Evolutionary conservation across 108 stramenopile species (phyloP).

Genomic region (Nitzschia palea): DNA sequence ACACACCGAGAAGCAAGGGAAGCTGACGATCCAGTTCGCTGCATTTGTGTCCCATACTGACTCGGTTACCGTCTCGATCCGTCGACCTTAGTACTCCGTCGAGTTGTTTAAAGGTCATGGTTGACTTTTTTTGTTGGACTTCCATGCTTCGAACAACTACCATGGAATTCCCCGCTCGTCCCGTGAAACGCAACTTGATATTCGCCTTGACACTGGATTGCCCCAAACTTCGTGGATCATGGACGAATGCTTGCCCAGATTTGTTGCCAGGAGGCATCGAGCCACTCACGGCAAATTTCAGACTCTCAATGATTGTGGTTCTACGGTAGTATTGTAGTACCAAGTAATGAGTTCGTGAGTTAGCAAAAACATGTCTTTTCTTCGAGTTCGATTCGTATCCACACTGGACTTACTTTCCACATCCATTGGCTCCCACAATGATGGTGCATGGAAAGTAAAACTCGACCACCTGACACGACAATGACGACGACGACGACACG

Average conservation of each 20-base stretch:
- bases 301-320: slow-evolving; percentile 99
- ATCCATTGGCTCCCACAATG: slow-evolving; percentile 94
- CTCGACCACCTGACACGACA: slow-evolving; percentile 63
- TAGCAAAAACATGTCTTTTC: neutral
- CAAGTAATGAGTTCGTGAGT: neutral
- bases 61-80: slow-evolving; percentile 61
- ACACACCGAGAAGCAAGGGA: slow-evolving; percentile 86
- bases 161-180: slow-evolving; percentile 65
- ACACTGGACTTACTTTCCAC: slow-evolving; percentile 46
- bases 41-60: slow-evolving; percentile 86
- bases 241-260: slow-evolving; percentile 90
- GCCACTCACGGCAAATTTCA: slow-evolving; percentile 97
- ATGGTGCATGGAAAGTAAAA: slow-evolving; percentile 98
- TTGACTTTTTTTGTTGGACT: slow-evolving; percentile 85
- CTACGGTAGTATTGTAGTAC: slow-evolving; percentile 29
- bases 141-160: slow-evolving; percentile 92
- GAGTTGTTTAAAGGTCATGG: slow-evolving; percentile 84
- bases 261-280: slow-evolving; percentile 90
- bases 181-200: slow-evolving; percentile 88
- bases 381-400: neutral
- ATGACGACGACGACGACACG: slow-evolving; percentile 3
- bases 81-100: slow-evolving; percentile 86
- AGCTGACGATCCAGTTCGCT: slow-evolving; percentile 89
- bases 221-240: slow-evolving; percentile 85
- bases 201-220: slow-evolving; percentile 74